Conservation (phyloP, 1,139 yeast genomes). For the Suhomyces bribrorum region DNA sequence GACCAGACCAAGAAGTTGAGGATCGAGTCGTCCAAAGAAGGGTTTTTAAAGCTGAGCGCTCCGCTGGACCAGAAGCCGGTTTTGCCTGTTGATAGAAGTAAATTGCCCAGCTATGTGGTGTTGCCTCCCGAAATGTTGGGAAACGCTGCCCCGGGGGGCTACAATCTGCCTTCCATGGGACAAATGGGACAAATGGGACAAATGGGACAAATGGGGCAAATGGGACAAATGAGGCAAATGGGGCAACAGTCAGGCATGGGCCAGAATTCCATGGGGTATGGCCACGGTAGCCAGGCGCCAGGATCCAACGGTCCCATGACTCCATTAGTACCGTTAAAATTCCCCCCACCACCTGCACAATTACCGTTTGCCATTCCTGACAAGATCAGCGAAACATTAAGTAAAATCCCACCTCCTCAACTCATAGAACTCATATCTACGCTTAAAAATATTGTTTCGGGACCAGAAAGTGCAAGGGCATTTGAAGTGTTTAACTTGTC, state of each 20-base stretch:
- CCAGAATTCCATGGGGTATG: neutral
- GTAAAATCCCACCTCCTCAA: constrained; percentile 67
- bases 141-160: constrained; percentile 4
- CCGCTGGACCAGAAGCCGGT: constrained; percentile 39
- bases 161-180: too few species aligned
- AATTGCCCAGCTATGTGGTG: constrained; percentile 55
- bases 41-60: constrained; percentile 35
- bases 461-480: constrained; percentile 53
- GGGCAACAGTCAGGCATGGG: constrained; percentile 1
- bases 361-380: constrained; percentile 51
- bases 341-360: constrained; percentile 28
- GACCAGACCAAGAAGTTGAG: constrained; percentile 46
- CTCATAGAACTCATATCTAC: constrained; percentile 66
- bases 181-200: constrained; percentile 6
- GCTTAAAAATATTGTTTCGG: constrained; percentile 52
- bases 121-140: constrained; percentile 49
- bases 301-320: constrained; percentile 1
- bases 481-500: constrained; percentile 54
- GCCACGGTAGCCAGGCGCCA: neutral
- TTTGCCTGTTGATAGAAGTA: constrained; percentile 41
- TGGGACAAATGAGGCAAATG: constrained; percentile 1
- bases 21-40: constrained; percentile 64
- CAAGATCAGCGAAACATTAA: constrained; percentile 54
- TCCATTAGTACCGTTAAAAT: constrained; percentile 10
- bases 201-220: constrained; percentile 2